Evolutionary conservation across 1,139 yeast genomes (phyloP).

Genomic region (Spathaspora sp.): DNA sequence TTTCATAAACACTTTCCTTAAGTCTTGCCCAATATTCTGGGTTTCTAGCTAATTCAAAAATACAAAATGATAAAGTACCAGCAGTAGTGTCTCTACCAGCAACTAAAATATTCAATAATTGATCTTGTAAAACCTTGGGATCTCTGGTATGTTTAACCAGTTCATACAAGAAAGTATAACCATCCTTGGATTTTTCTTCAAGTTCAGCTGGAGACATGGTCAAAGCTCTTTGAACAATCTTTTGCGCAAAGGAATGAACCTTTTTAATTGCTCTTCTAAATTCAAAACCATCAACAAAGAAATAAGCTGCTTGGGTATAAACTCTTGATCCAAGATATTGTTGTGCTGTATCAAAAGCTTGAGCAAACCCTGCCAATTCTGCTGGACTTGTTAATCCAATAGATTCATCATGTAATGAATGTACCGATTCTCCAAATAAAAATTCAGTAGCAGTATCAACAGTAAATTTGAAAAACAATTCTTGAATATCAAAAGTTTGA

Average conservation of each 20-base stretch:
- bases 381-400: background rate
- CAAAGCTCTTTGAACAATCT: constrained; percentile 33
- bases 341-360: constrained; percentile 34
- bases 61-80: constrained; percentile 42
- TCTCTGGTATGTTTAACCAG: constrained; percentile 47
- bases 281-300: constrained; percentile 27
- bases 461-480: constrained; percentile 44
- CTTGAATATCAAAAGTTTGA: constrained; percentile 34
- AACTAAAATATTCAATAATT: constrained; percentile 43
- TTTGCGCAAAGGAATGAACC: constrained; percentile 37
- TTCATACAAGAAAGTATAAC: constrained; percentile 47
- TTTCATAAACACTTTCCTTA: constrained; percentile 30
- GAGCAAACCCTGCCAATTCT: constrained; percentile 24
- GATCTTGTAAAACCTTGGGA: constrained; percentile 44
- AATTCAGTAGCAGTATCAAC: constrained; percentile 61
- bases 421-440: constrained; percentile 55
- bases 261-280: constrained; percentile 28
- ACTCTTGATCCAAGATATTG: constrained; percentile 25
- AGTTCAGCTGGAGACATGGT: constrained; percentile 30
- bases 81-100: constrained; percentile 54
- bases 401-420: constrained; percentile 32
- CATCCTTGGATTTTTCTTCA: constrained; percentile 34
- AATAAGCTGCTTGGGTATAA: constrained; percentile 29
- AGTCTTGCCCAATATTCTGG: constrained; percentile 36
- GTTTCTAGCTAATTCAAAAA: constrained; percentile 43